Evolutionary conservation across 2,329 filamentous ascomycete species (phyloP), one percentile per base, ranked within the genome.

Genomic region (Leptographium lundbergii): DNA sequence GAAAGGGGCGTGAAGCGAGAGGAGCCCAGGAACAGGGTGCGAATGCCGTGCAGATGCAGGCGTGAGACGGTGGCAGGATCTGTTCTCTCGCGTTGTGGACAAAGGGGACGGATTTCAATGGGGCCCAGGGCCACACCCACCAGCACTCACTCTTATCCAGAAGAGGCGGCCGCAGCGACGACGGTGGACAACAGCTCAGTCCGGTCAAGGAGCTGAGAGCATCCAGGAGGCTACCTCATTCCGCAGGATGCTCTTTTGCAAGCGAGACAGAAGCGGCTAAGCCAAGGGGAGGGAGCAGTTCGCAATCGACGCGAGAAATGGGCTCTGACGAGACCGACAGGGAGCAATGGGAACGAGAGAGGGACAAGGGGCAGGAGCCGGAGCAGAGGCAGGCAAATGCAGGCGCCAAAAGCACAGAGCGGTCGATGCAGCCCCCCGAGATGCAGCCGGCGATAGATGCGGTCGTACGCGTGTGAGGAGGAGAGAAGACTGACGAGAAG

Each of bases 151-250:
- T 39, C 13, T 61, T 58, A 11, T 39, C 13, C 32, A 42, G 19
- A n/a, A n/a, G 25, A 47, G 14, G 3, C 11, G 63, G 36, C 54
- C 39, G 42, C 45, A 24, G 25, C 34, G 51, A 25, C 50, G 25
- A 58, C 13, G 25, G 39, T 24, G 22, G 32, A 50, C 60, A 36
- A 57, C 60, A 57, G 61, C 64, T 63, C 64, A 81, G 80, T 82
- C 80, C 80, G 73, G 75, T 76, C 72, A 79, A 74, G 80, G 79
- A 81, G 75, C 78, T 81, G 79, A 81, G 78, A 71, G 70, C 73
- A 74, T 73, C 71, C 72, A 74, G 71, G 69, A 69, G 71, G 73
- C 77, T 81, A 81, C 79, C 78, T 77, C 80, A 82, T 82, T 77
- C 77, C 79, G 77, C 60, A 32, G 19, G 47, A 55, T 48, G 45